Percentiles rank a stretch among this genome's conserved stretches.
These are phyloP conservation scores for Pleomassaria siparia DNA, from an alignment of 2,329 filamentous ascomycete genomes.

Conservation along the genomic window DNA sequence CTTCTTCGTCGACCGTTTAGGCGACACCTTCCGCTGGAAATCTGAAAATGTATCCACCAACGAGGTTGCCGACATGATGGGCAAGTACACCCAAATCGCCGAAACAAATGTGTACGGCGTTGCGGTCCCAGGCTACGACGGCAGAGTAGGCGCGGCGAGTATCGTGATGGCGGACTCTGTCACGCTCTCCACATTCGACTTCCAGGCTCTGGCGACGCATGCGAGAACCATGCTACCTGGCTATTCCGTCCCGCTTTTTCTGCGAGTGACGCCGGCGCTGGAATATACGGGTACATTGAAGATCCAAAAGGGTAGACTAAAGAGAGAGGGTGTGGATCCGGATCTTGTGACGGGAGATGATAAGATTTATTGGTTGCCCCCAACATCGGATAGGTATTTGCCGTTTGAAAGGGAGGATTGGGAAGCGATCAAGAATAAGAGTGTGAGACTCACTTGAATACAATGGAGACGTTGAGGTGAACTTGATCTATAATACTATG, in stretches of 20 bases:
- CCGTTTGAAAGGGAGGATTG: conserved; percentile 44
- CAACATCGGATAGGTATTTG: conserved; percentile 36
- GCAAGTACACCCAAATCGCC: conserved; percentile 43
- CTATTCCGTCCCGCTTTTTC: conserved; percentile 50
- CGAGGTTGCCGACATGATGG: conserved; percentile 48
- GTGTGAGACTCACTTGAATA: conserved; percentile 23
- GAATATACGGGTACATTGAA: conserved; percentile 52
- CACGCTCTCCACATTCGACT: conserved; percentile 34
- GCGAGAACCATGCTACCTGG: conserved; percentile 43
- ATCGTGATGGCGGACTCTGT: conserved; percentile 41
- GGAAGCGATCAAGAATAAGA: conserved; percentile 33
- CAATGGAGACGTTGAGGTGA: neutral
- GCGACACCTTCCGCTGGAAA: conserved; percentile 46
- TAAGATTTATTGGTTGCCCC: conserved; percentile 47
- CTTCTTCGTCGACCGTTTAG: conserved; percentile 43
- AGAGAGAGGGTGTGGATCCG: conserved; percentile 47
- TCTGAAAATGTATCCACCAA: conserved; percentile 52
- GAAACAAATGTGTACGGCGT: conserved; percentile 51
- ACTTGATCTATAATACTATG: neutral
- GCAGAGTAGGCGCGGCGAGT: conserved; percentile 47
- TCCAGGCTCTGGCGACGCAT: conserved; percentile 42
- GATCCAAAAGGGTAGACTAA: conserved; percentile 47
- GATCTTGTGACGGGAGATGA: conserved; percentile 43
- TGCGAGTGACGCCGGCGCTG: conserved; percentile 42
- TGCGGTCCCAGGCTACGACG: conserved; percentile 47